A percentile compares a stretch with the other conserved stretches of the same genome.
phyloP scores from a whole-genome alignment of 345 rosid species.

The Gossypium rotundifolium region DNA sequence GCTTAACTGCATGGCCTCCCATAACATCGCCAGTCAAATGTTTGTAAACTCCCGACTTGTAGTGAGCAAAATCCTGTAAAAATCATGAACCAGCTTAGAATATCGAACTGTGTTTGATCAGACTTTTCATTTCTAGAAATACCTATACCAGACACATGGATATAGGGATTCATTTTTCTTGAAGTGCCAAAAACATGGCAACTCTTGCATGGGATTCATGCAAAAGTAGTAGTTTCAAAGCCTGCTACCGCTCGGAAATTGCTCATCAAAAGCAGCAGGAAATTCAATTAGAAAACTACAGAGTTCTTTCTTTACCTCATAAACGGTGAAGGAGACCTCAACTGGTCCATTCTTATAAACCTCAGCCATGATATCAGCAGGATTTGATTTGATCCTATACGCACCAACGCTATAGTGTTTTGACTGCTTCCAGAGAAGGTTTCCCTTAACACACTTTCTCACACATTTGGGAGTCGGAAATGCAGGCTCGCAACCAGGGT shows the following conservation, averaged over 20 bases:
- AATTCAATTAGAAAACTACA: neutral
- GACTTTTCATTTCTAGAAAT: neutral
- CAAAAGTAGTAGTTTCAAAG: neutral
- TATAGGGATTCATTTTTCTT: neutral
- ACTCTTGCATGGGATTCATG: neutral
- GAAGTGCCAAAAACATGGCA: neutral
- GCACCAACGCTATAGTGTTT: constrained; percentile 75
- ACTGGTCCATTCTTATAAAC: constrained; percentile 86
- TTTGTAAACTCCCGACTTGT: constrained; percentile 89
- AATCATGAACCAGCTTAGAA: neutral
- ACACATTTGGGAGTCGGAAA: constrained; percentile 79
- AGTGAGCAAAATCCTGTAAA: constrained; percentile 86
- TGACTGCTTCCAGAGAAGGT: constrained; percentile 65
- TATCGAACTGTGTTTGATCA: neutral
- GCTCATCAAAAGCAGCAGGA: neutral
- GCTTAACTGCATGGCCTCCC: constrained; percentile 97
- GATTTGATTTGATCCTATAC: constrained; percentile 64
- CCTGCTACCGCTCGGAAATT: neutral
- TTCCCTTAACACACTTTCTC: constrained; percentile 62
- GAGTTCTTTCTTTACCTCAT: constrained; percentile 51
- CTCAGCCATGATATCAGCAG: constrained; percentile 82
- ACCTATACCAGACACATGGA: neutral
- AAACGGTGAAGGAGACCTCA: constrained; percentile 87
- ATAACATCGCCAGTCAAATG: constrained; percentile 61
- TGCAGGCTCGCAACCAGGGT: constrained; percentile 95